Evolutionary conservation across 768 basidiomycete species (phyloP).

Genomic region (Piloderma croceum): DNA sequence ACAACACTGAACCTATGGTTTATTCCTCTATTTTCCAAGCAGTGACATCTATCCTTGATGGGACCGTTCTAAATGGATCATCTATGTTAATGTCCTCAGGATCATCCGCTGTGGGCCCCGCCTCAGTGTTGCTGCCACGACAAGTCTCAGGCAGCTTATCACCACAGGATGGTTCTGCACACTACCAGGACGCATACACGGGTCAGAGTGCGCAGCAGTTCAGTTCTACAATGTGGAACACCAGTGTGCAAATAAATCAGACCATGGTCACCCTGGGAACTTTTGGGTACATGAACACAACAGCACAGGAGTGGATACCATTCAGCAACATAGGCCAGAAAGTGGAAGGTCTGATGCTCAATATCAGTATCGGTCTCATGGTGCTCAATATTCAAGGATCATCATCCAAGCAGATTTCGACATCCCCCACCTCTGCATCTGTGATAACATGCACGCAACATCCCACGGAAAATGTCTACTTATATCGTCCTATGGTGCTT

Average conservation of each 20-base stretch:
- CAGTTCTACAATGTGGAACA: neutral
- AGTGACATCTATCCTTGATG: too few species aligned
- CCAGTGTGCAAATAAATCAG: neutral
- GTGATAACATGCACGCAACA: constrained; percentile 1
- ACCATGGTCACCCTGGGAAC: constrained; percentile 7
- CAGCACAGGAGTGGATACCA: neutral
- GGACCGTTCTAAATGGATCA: too few species aligned
- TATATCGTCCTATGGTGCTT: constrained; percentile 2
- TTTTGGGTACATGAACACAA: neutral
- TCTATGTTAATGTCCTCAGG: too few species aligned
- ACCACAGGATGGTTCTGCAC: too few species aligned
- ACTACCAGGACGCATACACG: constrained; percentile 1
- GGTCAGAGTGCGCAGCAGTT: too few species aligned
- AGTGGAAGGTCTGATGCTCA: constrained; percentile 1
- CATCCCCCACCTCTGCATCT: neutral
- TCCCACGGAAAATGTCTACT: constrained; percentile 1
- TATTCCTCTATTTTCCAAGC: too few species aligned
- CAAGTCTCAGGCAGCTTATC: too few species aligned
- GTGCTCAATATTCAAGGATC: neutral
- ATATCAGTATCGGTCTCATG: constrained; percentile 7
- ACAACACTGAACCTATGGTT: too few species aligned
- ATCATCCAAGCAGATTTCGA: too few species aligned
- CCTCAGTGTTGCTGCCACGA: too few species aligned
- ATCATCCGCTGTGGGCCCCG: too few species aligned
- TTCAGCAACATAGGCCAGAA: neutral